A percentile compares a stretch with the other conserved stretches of the same genome.
phyloP scores from a whole-genome alignment of 495 filamentous ascomycete genomes.

The Xylaria bambusicola region DNA sequence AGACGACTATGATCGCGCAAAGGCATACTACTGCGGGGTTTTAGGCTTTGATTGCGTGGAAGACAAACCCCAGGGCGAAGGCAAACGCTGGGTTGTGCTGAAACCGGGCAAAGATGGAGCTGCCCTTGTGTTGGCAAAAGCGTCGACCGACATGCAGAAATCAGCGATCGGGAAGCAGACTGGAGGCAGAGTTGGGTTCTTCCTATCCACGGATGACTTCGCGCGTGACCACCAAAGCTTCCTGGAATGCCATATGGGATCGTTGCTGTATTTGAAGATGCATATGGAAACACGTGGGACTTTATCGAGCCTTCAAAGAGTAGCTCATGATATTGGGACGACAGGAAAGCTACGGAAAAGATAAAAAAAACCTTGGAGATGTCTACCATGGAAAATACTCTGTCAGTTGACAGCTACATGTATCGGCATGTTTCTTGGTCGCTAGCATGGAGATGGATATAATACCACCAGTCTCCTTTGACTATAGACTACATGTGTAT shows the following conservation, averaged over 20 bases:
- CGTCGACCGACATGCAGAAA: conserved; percentile 6
- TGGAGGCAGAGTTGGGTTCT: conserved; percentile 13
- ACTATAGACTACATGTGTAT: too few relatives aligned
- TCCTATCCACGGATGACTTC: conserved; percentile 14
- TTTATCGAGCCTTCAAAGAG: conserved; percentile 9
- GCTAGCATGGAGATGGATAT: too few relatives aligned
- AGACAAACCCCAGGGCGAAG: conserved; percentile 9
- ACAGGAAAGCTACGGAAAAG: too few relatives aligned
- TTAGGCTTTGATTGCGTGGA: conserved; percentile 10
- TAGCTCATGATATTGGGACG: neutral
- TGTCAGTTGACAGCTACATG: too few relatives aligned
- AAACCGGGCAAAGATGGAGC: conserved; percentile 10
- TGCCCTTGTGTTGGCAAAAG: conserved; percentile 8
- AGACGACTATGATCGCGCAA: conserved; percentile 16
- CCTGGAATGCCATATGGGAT: conserved; percentile 8
- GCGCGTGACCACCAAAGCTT: conserved; percentile 7
- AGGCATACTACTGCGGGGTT: conserved; percentile 13
- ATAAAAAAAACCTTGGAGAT: too few relatives aligned
- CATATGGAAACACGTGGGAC: conserved; percentile 16
- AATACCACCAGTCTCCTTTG: too few relatives aligned
- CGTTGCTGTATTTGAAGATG: conserved; percentile 10
- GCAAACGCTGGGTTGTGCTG: conserved; percentile 14
- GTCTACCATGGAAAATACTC: too few relatives aligned
- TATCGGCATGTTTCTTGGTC: too few relatives aligned
- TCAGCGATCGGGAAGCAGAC: conserved; percentile 5